Conservation (phyloP, 192 early-diverging fungal genomes). For the Backusella tarrabulga region DNA sequence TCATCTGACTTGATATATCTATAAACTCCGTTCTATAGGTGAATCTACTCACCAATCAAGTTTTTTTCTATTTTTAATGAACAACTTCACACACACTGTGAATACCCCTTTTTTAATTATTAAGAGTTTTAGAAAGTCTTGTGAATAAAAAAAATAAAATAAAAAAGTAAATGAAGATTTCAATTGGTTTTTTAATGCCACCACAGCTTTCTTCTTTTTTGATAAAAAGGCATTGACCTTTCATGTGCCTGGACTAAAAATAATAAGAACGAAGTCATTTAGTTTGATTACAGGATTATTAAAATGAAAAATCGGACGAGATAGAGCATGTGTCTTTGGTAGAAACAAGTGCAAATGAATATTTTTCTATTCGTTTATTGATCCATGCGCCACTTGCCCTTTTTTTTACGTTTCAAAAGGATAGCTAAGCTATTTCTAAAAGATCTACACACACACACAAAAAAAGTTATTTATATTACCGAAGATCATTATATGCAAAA, state of each 20-base stretch:
- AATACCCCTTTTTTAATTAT: background rate
- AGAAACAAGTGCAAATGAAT: too few species aligned
- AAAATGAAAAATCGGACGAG: background rate
- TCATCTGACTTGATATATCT: background rate
- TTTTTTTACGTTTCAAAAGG: background rate
- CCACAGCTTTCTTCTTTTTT: background rate
- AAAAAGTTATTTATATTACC: background rate
- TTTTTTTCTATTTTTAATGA: background rate
- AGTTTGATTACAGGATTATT: background rate
- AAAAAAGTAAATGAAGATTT: background rate
- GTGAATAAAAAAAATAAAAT: background rate
- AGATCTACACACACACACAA: background rate
- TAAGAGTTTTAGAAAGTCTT: background rate
- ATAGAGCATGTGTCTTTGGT: too few species aligned
- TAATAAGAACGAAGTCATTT: background rate
- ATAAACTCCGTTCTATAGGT: background rate
- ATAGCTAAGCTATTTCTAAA: background rate
- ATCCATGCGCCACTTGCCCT: background rate
- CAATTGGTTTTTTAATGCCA: background rate
- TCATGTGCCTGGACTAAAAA: background rate
- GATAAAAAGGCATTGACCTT: background rate
- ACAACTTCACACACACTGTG: background rate
- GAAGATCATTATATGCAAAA: background rate
- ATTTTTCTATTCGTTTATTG: background rate
- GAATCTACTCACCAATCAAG: background rate